Base-by-base conservation (phyloP, 345 rosid genomes). In the Arabidopsis arenosa region DNA sequence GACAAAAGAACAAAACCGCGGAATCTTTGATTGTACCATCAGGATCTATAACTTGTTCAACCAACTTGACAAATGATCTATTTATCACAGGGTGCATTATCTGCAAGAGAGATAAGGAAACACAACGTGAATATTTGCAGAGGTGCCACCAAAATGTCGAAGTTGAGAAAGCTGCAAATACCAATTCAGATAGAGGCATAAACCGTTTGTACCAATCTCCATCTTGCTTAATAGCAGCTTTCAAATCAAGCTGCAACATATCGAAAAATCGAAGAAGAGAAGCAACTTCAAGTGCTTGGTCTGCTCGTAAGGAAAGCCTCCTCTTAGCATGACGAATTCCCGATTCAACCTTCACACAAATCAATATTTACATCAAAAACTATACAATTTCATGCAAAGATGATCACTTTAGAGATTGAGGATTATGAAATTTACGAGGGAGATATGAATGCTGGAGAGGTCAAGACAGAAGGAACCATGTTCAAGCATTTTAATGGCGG, bases 21-120 rank as follows among this genome's bases (percentile, higher is more conserved):
- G 97, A 89, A 80, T 94, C 93, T 80, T 88, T 92, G 64, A 90
- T 86, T 53, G 84, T 79, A 54, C 97, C 97, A 83, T 92, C 91
- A 80, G 80, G 91, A 62, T 90, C 96, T 43, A 94, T 77, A 75
- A 86, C 85, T 80, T 80, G 88, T 63, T 80, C 85, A 76, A 94
- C 88, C 73, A 63, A 75, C 82, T 80, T 88, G 30, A 88, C 73
- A 55, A 94, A 77, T 28, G 88, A 56, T 65, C 83, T 80, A 80
- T 84, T 85, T 5, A 86, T 79, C 33, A 81, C 84, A 80, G 90
- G 70, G 44, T 80, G 80, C 84, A 83, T 74, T 70, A 92, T 86
- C 97, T 94, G 85, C 79, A 83, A 72, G 36, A 65, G 56, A 55
- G 47, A 43, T 30, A 66, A 47, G 4, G 35, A 18, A 59, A 49